Evolutionary conservation across 495 filamentous ascomycete species (phyloP), one percentile per base, ranked within the genome.

Genomic region (Podospora appendiculata): DNA sequence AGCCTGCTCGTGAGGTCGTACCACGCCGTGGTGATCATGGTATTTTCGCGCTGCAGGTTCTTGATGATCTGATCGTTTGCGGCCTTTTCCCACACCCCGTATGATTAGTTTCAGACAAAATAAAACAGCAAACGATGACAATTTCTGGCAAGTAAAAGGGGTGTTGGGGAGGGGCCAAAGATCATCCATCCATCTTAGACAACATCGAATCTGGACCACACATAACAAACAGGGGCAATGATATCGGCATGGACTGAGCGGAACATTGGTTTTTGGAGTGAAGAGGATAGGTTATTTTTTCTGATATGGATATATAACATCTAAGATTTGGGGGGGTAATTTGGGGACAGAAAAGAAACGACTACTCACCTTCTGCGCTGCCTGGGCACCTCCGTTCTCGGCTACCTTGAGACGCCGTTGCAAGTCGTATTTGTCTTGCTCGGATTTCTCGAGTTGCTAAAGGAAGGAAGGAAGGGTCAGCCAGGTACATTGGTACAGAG

Each of bases 21-120:
- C 88, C 89, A 98, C 10, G 93, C 91, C 4, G 85, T 90, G 33
- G 85, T 76, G 53, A 98, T 89, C 67, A 97, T 81, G 47, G 73
- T 75, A 56, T 90, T 88, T 69, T 98, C 93, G 52, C 87, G 83
- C 63, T 88, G 80, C 42, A 89, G 76, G 51, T 85, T 86, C 58
- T 85, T 84, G 54, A 82, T 83, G 51, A 74, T 70, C 52, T 84
- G 71, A 40, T 86, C 80, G 58, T 78, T 74, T 59, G 79, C 70
- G 60, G 81, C 77, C 70, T 79, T 25, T 25, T 25, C 25, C 25
- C 25, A 2, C 25, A 25, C 25, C 25, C 25, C 25, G 25, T 25
- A 25, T 25, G 25, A 25, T 25, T 25, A 25, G 25, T 25, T 25
- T 25, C 25, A 25, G 25, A 25, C 25, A 25, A 25, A 5, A 25